Evolutionary conservation across 495 filamentous ascomycete species (phyloP), one percentile per base, ranked within the genome.

Genomic region (Geoglossum glabrum): DNA sequence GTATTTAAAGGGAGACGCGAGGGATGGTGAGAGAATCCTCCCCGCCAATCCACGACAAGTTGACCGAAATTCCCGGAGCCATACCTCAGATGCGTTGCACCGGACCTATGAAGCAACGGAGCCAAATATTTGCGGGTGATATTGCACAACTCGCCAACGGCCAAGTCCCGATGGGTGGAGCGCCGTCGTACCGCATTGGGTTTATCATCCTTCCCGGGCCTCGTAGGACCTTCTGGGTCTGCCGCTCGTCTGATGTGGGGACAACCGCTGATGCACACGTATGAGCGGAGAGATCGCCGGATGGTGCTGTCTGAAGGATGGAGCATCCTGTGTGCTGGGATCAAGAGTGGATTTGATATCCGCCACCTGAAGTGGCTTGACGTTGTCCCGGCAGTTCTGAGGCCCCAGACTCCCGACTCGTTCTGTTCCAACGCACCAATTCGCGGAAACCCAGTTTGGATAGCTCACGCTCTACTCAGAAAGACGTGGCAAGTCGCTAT

Each of bases 401-500:
- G 46, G 21, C 5, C 23, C 15, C 46, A 8, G 25, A 10, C 3
- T 9, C 11, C 49, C 30, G 6, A 28, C 49, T 26, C 19, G 5
- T 52, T 17, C 4, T 11, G 23, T 26, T 17, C 30, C n/a, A n/a
- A n/a, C n/a, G n/a, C n/a, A n/a, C n/a, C n/a, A n/a, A n/a, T n/a
- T n/a, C n/a, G n/a, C n/a, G n/a, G n/a, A n/a, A n/a, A n/a, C n/a
- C n/a, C n/a, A n/a, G n/a, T n/a, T n/a, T n/a, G n/a, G n/a, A n/a
- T n/a, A n/a, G n/a, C n/a, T n/a, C n/a, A n/a, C n/a, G n/a, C n/a
- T n/a, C n/a, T n/a, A n/a, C n/a, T n/a, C n/a, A n/a, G n/a, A n/a
- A 23, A 52, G 49, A 52, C 49, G 49, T 52, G 49, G 49, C 49
- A n/a, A 17, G 49, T 52, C 19, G 49, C 30, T 28, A 52, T 52